Conservation (phyloP, 352 stramenopile genomes). For the Pilasporangium apinafurcum region DNA sequence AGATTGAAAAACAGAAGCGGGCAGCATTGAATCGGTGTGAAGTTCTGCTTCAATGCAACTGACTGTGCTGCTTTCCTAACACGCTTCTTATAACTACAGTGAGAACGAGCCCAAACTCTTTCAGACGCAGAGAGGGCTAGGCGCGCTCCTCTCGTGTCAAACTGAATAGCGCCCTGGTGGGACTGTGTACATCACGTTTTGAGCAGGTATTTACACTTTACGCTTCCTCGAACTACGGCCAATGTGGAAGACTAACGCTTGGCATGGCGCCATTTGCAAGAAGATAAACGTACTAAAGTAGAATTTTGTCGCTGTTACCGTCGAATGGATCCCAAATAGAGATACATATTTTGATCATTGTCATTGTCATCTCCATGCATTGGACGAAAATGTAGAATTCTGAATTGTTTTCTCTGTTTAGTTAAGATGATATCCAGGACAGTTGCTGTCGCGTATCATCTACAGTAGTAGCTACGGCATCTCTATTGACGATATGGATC, state of each 20-base stretch:
- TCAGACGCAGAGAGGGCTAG: background rate
- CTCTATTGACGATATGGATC: too few species aligned
- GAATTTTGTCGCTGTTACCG: too few species aligned
- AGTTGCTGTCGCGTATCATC: constrained; percentile 28
- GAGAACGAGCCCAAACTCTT: background rate
- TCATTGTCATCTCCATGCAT: too few species aligned
- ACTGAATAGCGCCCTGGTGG: background rate
- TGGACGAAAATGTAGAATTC: too few species aligned
- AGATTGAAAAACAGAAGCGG: constrained; percentile 10
- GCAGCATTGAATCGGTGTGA: constrained; percentile 14
- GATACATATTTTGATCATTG: too few species aligned
- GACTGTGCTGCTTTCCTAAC: background rate
- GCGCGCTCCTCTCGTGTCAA: background rate
- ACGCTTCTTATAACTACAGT: background rate
- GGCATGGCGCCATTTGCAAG: too few species aligned
- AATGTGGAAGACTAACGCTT: too few species aligned
- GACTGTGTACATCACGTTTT: background rate
- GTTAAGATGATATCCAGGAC: too few species aligned
- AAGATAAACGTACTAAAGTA: too few species aligned
- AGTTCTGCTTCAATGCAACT: background rate
- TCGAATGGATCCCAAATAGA: too few species aligned
- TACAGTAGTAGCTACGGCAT: background rate
- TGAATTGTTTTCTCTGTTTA: too few species aligned
- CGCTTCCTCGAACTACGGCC: too few species aligned
- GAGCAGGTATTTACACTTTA: background rate